Evolutionary conservation across 305 asterid genomes (phyloP), one percentile per base, ranked within the genome.

Genomic region (Fraxinus sp.): DNA sequence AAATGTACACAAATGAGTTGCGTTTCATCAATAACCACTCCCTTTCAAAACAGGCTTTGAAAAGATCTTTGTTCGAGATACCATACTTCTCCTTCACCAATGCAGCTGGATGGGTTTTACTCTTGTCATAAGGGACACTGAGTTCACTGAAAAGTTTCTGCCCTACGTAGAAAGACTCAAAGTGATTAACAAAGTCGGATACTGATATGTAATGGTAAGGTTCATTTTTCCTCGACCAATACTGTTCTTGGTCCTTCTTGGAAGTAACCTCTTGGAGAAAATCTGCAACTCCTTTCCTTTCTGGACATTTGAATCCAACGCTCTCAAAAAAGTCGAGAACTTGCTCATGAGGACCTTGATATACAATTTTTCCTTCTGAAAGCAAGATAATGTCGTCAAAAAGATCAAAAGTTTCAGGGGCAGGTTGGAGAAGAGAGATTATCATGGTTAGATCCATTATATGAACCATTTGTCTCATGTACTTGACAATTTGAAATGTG

Each of bases 241-340:
- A 89, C 46, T 89, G 92, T 64, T 78, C 90, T 86, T 89, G 92
- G 80, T 89, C 90, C 49, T 87, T 89, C 85, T 79, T 84, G 46
- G 92, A 89, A 66, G 90, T 89, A 10, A 89, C 92, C 73, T 89
- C 92, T 78, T 89, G 92, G 10, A 89, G 86, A 80, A 89, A 89
- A 77, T 89, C 92, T 0, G 92, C 92, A 3, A 83, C 90, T 72
- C 90, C 92, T 84, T 89, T 89, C 78, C 92, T 81, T 18, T 87
- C 88, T 0, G 90, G 92, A 77, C 90, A 89, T 83, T 83, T 89
- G 80, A 89, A 89, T 22, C 92, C 92, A 28, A 83, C 71, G 57
- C 78, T 37, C 46, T 89, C 87, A 18, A 89, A 89, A 80, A 89
- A 89, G 70, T 87, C 87, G 0, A 89, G 88, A 52, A 87, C 82